Evolutionary conservation across 1,139 yeast genomes (phyloP).

Genomic region (Taphrina communis): DNA sequence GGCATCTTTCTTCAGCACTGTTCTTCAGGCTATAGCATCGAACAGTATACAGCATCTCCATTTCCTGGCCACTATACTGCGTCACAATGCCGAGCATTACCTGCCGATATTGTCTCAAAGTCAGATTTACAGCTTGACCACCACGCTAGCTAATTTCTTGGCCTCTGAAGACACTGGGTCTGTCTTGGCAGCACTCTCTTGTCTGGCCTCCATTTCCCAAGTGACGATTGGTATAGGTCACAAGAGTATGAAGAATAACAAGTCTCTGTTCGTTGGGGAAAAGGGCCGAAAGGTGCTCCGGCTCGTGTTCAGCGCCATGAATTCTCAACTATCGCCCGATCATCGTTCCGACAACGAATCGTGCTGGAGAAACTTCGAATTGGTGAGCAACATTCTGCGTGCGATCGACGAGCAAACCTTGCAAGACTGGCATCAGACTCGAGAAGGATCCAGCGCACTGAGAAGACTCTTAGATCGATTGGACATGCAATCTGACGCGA

Average conservation of each 20-base stretch:
- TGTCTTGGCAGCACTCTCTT: slow-evolving; percentile 23
- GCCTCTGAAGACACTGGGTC: background rate
- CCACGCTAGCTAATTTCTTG: slow-evolving; percentile 15
- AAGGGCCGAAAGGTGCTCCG: slow-evolving; percentile 34
- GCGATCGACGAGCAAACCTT: slow-evolving; percentile 2
- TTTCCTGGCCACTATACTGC: slow-evolving; percentile 13
- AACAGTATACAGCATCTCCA: background rate
- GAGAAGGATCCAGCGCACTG: slow-evolving; percentile 15
- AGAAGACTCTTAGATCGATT: slow-evolving; percentile 16
- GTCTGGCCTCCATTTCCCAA: slow-evolving; percentile 22
- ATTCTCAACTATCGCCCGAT: slow-evolving; percentile 1
- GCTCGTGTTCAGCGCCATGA: slow-evolving; percentile 22
- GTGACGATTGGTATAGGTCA: too few relatives aligned
- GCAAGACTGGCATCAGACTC: slow-evolving; percentile 14
- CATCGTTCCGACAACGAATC: background rate
- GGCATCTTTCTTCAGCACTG: background rate
- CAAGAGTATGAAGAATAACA: background rate
- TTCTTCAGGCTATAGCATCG: slow-evolving; percentile 9
- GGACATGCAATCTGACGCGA: background rate
- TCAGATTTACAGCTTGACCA: slow-evolving; percentile 21
- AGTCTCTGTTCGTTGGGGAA: slow-evolving; percentile 21
- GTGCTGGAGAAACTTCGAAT: background rate
- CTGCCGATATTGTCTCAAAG: background rate
- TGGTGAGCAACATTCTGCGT: slow-evolving; percentile 3
- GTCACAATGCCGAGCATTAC: slow-evolving; percentile 4